A percentile compares a stretch with the other conserved stretches of the same genome.
Conservation (phyloP, 1,139 yeast genomes). For the Suhomyces maxii region DNA sequence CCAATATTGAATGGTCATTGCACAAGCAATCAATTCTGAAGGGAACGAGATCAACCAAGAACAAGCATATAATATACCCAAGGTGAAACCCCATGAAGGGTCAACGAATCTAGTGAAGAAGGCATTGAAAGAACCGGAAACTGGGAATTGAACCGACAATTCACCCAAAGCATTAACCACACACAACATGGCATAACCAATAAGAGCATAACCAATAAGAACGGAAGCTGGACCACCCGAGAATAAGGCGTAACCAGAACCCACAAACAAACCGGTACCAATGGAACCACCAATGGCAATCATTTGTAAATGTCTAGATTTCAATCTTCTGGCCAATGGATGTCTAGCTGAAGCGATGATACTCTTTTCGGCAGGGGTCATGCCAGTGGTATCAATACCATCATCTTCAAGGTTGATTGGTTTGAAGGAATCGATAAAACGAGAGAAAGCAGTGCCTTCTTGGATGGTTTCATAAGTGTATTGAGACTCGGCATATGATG, state of each 20-base stretch:
- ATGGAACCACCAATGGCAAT: conserved; percentile 31
- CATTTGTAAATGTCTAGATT: conserved; percentile 29
- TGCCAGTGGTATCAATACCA: conserved; percentile 32
- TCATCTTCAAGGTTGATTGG: conserved; percentile 44
- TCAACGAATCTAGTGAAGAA: conserved; percentile 31
- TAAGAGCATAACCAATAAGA: conserved; percentile 23
- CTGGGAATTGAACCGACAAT: conserved; percentile 31
- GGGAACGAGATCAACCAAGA: conserved; percentile 36
- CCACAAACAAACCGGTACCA: conserved; percentile 55
- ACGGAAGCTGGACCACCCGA: conserved; percentile 64
- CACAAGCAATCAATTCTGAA: conserved; percentile 34
- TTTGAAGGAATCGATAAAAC: conserved; percentile 39
- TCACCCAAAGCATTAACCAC: conserved; percentile 32
- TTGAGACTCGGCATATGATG: conserved; percentile 12
- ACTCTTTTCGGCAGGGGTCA: conserved; percentile 36
- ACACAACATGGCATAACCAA: conserved; percentile 27
- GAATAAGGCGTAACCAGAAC: conserved; percentile 67
- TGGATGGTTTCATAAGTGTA: conserved; percentile 17
- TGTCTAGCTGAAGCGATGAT: conserved; percentile 32
- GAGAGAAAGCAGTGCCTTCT: conserved; percentile 18
- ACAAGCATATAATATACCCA: conserved; percentile 36
- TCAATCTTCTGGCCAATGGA: conserved; percentile 27
- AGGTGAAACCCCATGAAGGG: conserved; percentile 32
- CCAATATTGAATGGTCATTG: conserved; percentile 35
- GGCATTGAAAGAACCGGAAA: conserved; percentile 32